Evolutionary conservation across 148 eudicot genomes (phyloP), one percentile per base, ranked within the genome.

Genomic region (Arbutus unedo): DNA sequence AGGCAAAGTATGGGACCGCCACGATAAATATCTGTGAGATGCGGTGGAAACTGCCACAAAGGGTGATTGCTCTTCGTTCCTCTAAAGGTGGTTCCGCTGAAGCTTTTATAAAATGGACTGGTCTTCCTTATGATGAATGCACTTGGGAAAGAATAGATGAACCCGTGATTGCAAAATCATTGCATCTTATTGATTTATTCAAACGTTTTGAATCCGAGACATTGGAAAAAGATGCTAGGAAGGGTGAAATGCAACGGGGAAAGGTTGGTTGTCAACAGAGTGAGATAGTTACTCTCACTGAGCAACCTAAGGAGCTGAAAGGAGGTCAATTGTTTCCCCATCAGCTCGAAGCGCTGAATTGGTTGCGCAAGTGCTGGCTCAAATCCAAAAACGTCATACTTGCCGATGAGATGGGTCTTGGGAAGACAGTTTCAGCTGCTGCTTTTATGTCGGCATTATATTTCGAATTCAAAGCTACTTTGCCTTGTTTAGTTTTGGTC

Each of bases 391-490:
- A 94, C 84, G 98, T 96, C 31, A 96, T 96, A 84, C 94, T 96
- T 80, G 99, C 99, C 67, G 99, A 96, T 79, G 99, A 96, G 88
- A 96, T 96, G 99, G 99, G 99, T 83, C 99, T 96, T 31, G 99
- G 99, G 8, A 96, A 96, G 89, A 96, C 99, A 21, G 89, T 96
- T 2, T 96, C 99, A 51, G 98, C 98, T 59, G 84, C 85, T 87
- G 99, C 99, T 75, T 96, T 96, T 82, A 60, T 96, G 77, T 91
- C 96, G 4, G 92, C 98, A 43, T 84, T 96, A 51, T 94, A 90
- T 82, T 86, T 84, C 73, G 99, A 96, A 90, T 96, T 96, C 79
- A 93, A 93, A 83, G 96, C 88, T 62, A 90, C 82, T 78, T 89
- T 90, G 79, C 99, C 99, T 84, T 93, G 93, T 89, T 87, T 96